These are phyloP conservation scores for Crucihimalaya himalaica DNA, from an alignment of 345 rosid species.

Conservation along the genomic window DNA sequence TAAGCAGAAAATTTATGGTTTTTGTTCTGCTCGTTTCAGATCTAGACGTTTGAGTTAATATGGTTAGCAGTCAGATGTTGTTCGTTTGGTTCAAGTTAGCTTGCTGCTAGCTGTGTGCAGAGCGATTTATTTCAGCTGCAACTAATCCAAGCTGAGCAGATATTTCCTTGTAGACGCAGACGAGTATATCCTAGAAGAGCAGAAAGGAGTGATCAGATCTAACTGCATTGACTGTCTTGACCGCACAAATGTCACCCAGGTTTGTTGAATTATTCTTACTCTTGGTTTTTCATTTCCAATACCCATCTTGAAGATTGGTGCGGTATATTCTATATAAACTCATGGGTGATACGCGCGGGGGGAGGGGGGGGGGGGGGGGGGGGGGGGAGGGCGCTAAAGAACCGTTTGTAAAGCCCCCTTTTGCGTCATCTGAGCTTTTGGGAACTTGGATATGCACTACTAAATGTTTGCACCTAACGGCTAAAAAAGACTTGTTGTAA, in stretches of 20 bases:
- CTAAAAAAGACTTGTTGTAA: background rate
- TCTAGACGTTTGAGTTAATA: constrained; percentile 10
- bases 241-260: constrained; percentile 98
- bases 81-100: constrained; percentile 13
- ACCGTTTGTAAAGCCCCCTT: background rate
- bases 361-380: too few relatives aligned
- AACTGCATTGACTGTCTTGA: constrained; percentile 98
- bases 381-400: background rate
- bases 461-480: background rate
- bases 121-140: constrained; percentile 46
- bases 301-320: constrained; percentile 35
- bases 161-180: constrained; percentile 70
- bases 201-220: constrained; percentile 84
- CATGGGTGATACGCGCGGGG: constrained; percentile 22
- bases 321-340: constrained; percentile 2
- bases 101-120: constrained; percentile 42
- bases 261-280: constrained; percentile 32
- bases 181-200: constrained; percentile 73
- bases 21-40: constrained; percentile 6
- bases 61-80: constrained; percentile 12
- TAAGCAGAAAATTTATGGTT: constrained; percentile 41
- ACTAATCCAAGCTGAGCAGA: constrained; percentile 80
- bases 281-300: background rate
- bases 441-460: background rate
- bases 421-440: constrained; percentile 13